Evolutionary conservation across 352 stramenopile species (phyloP).

Genomic region (Thraustotheca clavata): DNA sequence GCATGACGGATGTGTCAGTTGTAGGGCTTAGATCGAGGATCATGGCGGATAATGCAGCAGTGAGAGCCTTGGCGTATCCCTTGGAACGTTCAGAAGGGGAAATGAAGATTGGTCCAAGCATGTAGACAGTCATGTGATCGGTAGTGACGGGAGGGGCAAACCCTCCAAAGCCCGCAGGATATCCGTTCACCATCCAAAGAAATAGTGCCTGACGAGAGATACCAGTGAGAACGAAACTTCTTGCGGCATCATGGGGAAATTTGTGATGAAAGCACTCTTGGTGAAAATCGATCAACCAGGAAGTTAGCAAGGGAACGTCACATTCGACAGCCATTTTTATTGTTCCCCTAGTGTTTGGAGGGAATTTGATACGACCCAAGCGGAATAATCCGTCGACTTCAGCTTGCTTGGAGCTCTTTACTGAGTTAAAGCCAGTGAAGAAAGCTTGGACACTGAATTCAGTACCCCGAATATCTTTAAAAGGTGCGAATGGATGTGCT

Average conservation of each 20-base stretch:
- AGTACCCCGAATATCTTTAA: neutral
- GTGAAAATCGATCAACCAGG: neutral
- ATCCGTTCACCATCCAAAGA: constrained; percentile 1
- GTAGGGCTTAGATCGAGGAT: neutral
- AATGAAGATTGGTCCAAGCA: constrained; percentile 12
- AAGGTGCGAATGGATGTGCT: neutral
- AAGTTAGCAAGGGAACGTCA: neutral
- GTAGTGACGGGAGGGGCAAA: neutral
- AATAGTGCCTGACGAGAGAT: neutral
- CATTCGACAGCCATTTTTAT: neutral
- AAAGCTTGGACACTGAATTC: neutral
- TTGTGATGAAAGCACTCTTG: neutral
- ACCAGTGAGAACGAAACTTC: neutral
- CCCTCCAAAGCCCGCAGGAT: constrained; percentile 5
- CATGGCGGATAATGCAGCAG: neutral
- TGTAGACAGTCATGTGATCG: neutral
- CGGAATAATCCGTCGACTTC: neutral
- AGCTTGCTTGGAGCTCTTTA: neutral
- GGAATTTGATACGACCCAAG: neutral
- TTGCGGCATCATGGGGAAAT: neutral
- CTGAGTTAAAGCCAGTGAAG: neutral
- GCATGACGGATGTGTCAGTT: neutral
- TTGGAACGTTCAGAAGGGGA: neutral
- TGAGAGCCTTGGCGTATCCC: constrained; percentile 4
- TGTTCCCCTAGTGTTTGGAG: neutral